A percentile compares a stretch with the other conserved stretches of the same genome.
Evolutionary conservation across 2,329 filamentous ascomycete species (phyloP).

Genomic region (Calonectria hongkongensis): DNA sequence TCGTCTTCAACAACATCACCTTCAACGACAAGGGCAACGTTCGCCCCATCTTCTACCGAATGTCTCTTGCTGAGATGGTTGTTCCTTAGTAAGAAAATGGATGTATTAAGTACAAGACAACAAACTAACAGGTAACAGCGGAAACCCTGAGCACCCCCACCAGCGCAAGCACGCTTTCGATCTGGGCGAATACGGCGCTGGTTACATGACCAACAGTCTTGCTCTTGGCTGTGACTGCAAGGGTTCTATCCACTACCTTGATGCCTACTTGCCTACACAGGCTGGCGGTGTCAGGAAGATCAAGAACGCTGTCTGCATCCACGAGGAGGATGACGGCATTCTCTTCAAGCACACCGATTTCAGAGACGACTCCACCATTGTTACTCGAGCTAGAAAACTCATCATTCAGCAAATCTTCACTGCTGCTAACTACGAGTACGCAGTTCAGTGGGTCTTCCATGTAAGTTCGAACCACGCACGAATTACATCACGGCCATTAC

Average conservation of each 20-base stretch:
- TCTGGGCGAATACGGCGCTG: constrained; percentile 86
- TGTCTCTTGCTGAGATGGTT: constrained; percentile 95
- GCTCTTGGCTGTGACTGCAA: constrained; percentile 90
- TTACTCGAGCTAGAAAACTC: constrained; percentile 90
- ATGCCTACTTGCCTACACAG: constrained; percentile 88
- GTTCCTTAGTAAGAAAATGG: constrained; percentile 79
- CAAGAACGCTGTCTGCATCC: constrained; percentile 96
- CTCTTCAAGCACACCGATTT: constrained; percentile 97
- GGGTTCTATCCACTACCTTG: constrained; percentile 92
- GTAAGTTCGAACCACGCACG: background rate
- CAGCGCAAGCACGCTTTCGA: constrained; percentile 90
- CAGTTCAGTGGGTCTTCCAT: constrained; percentile 83
- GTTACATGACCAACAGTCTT: constrained; percentile 89
- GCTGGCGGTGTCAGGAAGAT: constrained; percentile 85
- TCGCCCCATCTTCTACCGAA: constrained; percentile 89
- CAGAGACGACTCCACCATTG: constrained; percentile 89
- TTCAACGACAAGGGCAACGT: constrained; percentile 89
- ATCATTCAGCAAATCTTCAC: constrained; percentile 95
- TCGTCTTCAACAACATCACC: constrained; percentile 92
- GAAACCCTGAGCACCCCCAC: constrained; percentile 86
- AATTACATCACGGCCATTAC: background rate
- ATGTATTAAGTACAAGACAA: background rate
- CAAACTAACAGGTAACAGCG: constrained; percentile 59
- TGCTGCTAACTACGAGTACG: constrained; percentile 96
- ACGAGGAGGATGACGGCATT: constrained; percentile 94